phyloP scores from a whole-genome alignment of 1,284 basidiomycete genomes.

The Neolentinus lepideus region DNA sequence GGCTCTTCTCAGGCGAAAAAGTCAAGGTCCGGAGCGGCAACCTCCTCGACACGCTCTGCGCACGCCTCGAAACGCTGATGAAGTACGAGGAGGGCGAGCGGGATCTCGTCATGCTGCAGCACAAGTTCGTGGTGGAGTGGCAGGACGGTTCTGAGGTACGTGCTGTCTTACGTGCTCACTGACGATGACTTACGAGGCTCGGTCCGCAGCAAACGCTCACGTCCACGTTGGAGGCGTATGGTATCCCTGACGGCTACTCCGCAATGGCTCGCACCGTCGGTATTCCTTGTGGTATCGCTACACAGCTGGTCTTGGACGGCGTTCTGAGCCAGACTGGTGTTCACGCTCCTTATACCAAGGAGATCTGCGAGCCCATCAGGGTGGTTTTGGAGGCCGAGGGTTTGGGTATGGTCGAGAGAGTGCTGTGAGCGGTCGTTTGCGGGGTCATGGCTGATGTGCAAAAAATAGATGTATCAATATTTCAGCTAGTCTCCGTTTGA shows the following conservation, averaged over 20 bases:
- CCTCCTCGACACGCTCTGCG: slow-evolving; percentile 93
- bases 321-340: slow-evolving; percentile 76
- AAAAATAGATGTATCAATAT: not conserved
- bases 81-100: slow-evolving; percentile 88
- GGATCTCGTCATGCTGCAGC: slow-evolving; percentile 96
- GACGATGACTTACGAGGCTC: slow-evolving; percentile 10
- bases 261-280: slow-evolving; percentile 96
- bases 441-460: not conserved
- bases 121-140: slow-evolving; percentile 91
- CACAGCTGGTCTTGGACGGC: slow-evolving; percentile 77
- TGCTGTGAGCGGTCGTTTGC: slow-evolving; percentile 39
- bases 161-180: slow-evolving; percentile 8
- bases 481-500: too few relatives aligned
- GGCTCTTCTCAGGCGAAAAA: slow-evolving; percentile 76
- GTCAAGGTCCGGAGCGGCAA: slow-evolving; percentile 67
- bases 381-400: slow-evolving; percentile 79
- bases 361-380: slow-evolving; percentile 81
- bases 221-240: slow-evolving; percentile 90
- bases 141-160: slow-evolving; percentile 70
- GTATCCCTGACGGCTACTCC: slow-evolving; percentile 75
- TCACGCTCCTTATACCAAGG: slow-evolving; percentile 85
- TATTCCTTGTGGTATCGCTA: slow-evolving; percentile 91
- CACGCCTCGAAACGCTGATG: slow-evolving; percentile 87
- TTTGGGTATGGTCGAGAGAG: slow-evolving; percentile 71
- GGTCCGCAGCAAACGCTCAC: slow-evolving; percentile 72